These are phyloP conservation scores for Rhypophila decipiens DNA, from an alignment of 495 filamentous ascomycete species.

Conservation along the genomic window DNA sequence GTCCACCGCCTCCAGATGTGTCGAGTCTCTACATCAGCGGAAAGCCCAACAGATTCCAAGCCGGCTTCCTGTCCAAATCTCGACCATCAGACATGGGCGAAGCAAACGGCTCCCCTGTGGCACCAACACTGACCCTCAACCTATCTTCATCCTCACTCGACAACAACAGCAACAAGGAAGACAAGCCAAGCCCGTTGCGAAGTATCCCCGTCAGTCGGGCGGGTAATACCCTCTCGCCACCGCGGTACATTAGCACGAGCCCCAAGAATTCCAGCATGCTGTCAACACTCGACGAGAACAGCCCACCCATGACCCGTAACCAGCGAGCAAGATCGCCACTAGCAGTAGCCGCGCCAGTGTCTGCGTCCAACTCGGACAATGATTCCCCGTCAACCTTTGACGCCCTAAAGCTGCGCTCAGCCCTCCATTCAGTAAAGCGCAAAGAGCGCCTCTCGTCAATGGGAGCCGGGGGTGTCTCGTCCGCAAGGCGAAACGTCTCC, in stretches of 20 bases:
- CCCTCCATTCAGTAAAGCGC: conserved; percentile 39
- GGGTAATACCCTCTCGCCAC: conserved; percentile 34
- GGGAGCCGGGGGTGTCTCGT: conserved; percentile 12
- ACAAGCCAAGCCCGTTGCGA: conserved; percentile 51
- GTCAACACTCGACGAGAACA: conserved; percentile 33
- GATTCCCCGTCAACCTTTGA: conserved; percentile 38
- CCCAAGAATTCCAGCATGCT: conserved; percentile 6
- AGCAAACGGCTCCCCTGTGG: conserved; percentile 54
- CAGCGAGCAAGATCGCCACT: no score
- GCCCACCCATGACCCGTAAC: conserved; percentile 19
- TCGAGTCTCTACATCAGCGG: conserved; percentile 30
- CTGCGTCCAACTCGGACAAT: conserved; percentile 34
- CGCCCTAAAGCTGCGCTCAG: conserved; percentile 38
- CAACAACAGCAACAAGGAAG: conserved; percentile 54
- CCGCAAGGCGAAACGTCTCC: conserved; percentile 32
- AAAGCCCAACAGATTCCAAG: conserved; percentile 78
- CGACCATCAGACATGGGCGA: conserved; percentile 9
- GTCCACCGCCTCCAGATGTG: conserved; percentile 43
- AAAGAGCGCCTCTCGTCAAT: conserved; percentile 32
- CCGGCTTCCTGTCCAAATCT: conserved; percentile 78
- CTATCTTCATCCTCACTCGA: conserved; percentile 56
- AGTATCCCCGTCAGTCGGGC: conserved; percentile 34
- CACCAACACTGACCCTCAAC: conserved; percentile 39
- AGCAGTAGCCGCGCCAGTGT: no score
- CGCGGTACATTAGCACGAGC: conserved; percentile 24